Conservation (phyloP, 2,329 filamentous ascomycete genomes). For the Lachnellula suecica region DNA sequence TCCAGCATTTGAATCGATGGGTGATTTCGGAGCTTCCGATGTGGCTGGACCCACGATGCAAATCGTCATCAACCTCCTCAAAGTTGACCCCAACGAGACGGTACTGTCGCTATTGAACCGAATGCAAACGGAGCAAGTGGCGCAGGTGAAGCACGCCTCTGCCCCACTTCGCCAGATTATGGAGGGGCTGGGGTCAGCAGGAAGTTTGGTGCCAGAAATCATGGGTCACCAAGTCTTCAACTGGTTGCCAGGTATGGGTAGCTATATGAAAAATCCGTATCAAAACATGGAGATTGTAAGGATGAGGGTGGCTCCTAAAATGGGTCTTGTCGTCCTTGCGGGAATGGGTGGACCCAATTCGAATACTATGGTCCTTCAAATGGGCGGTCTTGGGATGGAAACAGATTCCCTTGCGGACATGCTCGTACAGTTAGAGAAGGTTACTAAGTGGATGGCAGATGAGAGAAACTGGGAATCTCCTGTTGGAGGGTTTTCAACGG, state of each 20-base stretch:
- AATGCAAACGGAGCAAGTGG: background rate
- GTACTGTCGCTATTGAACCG: background rate
- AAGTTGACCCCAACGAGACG: background rate
- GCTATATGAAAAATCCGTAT: background rate
- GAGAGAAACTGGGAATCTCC: background rate
- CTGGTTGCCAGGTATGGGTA: background rate
- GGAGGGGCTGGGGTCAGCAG: background rate
- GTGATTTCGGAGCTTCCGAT: background rate
- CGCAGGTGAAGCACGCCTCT: background rate
- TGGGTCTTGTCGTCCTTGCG: background rate
- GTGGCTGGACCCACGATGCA: background rate
- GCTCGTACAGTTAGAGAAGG: background rate
- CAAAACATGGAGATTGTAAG: background rate
- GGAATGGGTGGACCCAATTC: background rate
- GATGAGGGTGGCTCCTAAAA: background rate
- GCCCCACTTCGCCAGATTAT: background rate
- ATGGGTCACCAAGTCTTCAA: background rate
- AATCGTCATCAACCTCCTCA: background rate
- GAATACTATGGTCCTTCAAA: background rate
- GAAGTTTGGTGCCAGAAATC: background rate
- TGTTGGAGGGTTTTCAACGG: background rate
- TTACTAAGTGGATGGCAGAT: background rate
- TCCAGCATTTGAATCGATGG: background rate
- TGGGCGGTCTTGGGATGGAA: background rate
- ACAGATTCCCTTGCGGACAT: background rate